Evolutionary conservation across 1,284 basidiomycete genomes (phyloP).

Genomic region (Inonotus obliquus): DNA sequence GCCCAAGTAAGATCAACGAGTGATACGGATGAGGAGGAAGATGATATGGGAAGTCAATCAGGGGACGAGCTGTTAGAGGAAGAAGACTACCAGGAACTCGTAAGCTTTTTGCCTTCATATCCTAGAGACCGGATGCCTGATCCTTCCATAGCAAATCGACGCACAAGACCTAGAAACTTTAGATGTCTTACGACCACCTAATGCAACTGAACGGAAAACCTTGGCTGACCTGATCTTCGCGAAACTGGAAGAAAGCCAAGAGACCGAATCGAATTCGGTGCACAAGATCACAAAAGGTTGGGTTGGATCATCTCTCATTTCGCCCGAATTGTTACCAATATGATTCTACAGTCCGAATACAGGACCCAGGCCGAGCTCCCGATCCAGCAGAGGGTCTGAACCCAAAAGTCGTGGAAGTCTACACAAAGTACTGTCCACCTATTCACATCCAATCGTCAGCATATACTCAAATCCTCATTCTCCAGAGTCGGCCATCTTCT

Average conservation of each 20-base stretch:
- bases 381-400: conserved; percentile 92
- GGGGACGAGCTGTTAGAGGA: conserved; percentile 31
- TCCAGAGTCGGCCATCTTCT: conserved; percentile 82
- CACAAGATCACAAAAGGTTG: conserved; percentile 56
- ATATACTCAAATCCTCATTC: conserved; percentile 1
- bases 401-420: conserved; percentile 95
- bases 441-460: background rate
- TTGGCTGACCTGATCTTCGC: conserved; percentile 95
- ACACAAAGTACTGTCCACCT: conserved; percentile 70
- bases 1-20: conserved; percentile 3
- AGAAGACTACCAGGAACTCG: conserved; percentile 47
- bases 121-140: conserved; percentile 2
- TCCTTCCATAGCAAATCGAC: conserved; percentile 72
- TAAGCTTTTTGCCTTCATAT: conserved; percentile 23
- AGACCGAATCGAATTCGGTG: conserved; percentile 44
- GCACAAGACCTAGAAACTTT: conserved; percentile 81
- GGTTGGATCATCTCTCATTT: conserved; percentile 32
- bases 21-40: conserved; percentile 31
- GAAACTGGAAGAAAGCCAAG: conserved; percentile 67
- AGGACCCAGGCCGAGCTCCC: conserved; percentile 55
- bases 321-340: conserved; percentile 7
- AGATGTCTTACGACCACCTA: conserved; percentile 73
- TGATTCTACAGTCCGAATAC: conserved; percentile 11
- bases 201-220: conserved; percentile 72
- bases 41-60: conserved; percentile 27